Base-by-base conservation (phyloP, 805 yeast genomes). In the Diddensiella santjacobensis region DNA sequence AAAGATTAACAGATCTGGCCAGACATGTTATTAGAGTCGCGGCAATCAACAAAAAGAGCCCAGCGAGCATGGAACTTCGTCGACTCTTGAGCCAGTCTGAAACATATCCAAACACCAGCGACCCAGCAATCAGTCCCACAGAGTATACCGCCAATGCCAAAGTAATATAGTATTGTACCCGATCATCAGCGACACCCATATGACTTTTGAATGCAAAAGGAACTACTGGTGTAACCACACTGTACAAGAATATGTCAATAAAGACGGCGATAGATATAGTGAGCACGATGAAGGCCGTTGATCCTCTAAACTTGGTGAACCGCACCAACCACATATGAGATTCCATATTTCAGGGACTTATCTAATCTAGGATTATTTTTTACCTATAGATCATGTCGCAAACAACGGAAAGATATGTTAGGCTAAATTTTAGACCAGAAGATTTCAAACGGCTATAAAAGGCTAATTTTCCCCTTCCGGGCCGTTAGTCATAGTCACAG, bases 251-350 rank as follows among this genome's bases (percentile, higher is more conserved):
- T 4, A 57, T 48, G 39, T 66, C 70, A 6, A 65, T 59, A 45
- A 66, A 66, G 11, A 63, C 56, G 0, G 70, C 68, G 26, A 63
- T 31, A 5, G 65, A 53, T 39, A 66, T 57, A 3, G 69, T 58
- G 17, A 43, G 11, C 26, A 60, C 51, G 42, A 65, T 63, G 37
- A 58, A 39, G 10, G 42, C 33, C 19, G 47, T 53, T 6, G 61
- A 58, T 1, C 59, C 51, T 5, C 61, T 52, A 39, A 52, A 48
- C 20, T 42, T 15, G 8, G 26, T 19, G 20, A 42, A 42, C 17
- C 35, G 44, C 26, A 48, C 31, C 31, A n/a, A n/a, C n/a, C n/a
- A n/a, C n/a, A n/a, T n/a, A n/a, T n/a, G n/a, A n/a, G n/a, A n/a
- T n/a, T n/a, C n/a, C n/a, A n/a, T n/a, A n/a, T n/a, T n/a, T n/a